Evolutionary conservation across 2,329 filamentous ascomycete species (phyloP), one percentile per base, ranked within the genome.

Genomic region (Ophiocordyceps australis): DNA sequence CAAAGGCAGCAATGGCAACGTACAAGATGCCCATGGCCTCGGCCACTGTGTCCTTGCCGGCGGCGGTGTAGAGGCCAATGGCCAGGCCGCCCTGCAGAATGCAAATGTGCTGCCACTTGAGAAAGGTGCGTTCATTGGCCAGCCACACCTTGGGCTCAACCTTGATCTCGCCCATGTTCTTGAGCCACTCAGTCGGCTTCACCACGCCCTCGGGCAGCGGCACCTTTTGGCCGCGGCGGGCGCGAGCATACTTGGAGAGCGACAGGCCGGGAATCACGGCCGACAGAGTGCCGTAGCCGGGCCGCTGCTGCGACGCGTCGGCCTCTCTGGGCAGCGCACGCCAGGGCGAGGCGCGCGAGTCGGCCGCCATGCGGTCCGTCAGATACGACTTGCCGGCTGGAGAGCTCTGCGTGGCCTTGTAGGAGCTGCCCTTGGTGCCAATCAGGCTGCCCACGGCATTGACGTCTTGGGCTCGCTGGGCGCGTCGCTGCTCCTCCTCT

Each of bases 81-180:
- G 81, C 80, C 17, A 98, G 55, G 14, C 75, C 74, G 20, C 83
- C 85, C 14, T 98, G 71, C 10, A 98, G 62, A 25, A 98, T 71
- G 33, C 73, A 76, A 41, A 98, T 83, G 49, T 95, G 85, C 57
- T 95, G 81, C 89, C 89, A 98, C 52, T 94, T 95, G 50, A 98
- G 75, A 47, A 94, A 98, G 0, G 89, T 98, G 33, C 89, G 76
- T 55, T 98, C 86, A 51, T 98, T 98, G 28, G 89, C 89, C 30
- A 98, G 74, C 86, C 89, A 98, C 17, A 98, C 86, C 54, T 98
- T 98, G 33, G 82, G 83, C 55, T 98, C 89, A 30, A 98, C 82
- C 45, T 83, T 78, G 35, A 95, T 66, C 19, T 83, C 79, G 4
- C 89, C 86, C 18, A 77, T 68, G 51, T 98, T 91, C 58, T 98